Conservation (phyloP, 805 yeast species). For the Ogataea pignaliae region DNA sequence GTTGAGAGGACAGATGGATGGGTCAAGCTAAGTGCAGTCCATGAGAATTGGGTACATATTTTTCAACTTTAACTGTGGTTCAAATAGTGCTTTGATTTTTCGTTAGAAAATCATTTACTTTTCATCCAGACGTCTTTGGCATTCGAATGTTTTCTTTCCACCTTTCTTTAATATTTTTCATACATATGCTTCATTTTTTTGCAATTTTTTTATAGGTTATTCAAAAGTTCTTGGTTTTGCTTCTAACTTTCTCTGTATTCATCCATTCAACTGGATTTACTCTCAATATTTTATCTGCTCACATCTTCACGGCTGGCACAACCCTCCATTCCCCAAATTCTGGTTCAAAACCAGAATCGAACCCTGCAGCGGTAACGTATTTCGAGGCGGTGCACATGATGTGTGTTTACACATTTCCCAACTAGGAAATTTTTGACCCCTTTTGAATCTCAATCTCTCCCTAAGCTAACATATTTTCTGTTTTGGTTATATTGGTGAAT, state of each 20-base stretch:
- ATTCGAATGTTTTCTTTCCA: neutral
- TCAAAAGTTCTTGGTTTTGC: too few species aligned
- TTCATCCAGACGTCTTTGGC: too few species aligned
- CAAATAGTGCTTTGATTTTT: neutral
- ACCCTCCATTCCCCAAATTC: neutral
- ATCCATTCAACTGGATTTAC: too few species aligned
- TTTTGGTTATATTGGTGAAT: neutral
- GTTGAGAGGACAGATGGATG: conserved; percentile 2
- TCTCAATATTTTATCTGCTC: neutral
- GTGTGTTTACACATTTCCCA: conserved; percentile 16
- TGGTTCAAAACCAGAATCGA: neutral
- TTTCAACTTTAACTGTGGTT: neutral
- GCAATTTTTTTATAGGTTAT: too few species aligned
- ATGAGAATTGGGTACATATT: conserved; percentile 16
- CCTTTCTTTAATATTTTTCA: neutral
- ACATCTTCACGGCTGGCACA: neutral
- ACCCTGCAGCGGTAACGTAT: neutral
- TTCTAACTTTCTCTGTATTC: too few species aligned
- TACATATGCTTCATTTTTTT: neutral
- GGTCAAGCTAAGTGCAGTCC: conserved; percentile 10
- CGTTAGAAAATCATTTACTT: too few species aligned
- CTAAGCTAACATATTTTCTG: too few species aligned
- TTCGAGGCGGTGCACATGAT: neutral
- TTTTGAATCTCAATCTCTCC: too few species aligned
- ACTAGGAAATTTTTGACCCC: conserved; percentile 5